Evolutionary conservation across 2,329 filamentous ascomycete genomes (phyloP), one percentile per base, ranked within the genome.

Genomic region (Colletotrichum sp.): DNA sequence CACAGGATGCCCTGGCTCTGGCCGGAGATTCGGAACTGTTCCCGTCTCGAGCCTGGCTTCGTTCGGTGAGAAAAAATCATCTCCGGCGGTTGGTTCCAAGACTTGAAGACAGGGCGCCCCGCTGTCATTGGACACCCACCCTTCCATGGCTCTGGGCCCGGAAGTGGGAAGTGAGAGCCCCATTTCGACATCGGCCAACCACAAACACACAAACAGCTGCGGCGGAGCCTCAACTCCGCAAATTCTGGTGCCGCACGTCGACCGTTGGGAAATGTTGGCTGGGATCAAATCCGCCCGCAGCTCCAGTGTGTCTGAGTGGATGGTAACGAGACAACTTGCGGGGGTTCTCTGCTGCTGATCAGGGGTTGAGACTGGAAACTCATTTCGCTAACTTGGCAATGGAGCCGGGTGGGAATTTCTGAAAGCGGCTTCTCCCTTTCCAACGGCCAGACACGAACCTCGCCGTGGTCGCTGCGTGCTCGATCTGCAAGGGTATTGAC

Each of bases 221-320:
- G 15, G 16, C 34, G 62, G 34, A 64, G 62, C 32, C 30, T 36
- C 34, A 64, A 44, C 62, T 64, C 62, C 62, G 30, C 62, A 64
- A 44, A 15, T 36, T 18, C 18, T 64, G 34, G 34, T 64, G 32
- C 52, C 34, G 32, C 24, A n/a, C 12, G 26, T 21, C 30, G 55
- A 69, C 67, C 67, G 52, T 69, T 62, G 67, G 67, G 44, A 60
- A 49, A 68, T n/a, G 49, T 68, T 68, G 65, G 49, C 65, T 57
- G 49, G 67, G 34, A 44, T 60, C 15, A 18, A 30, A 60, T 10
- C 34, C 52, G 60, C 59, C 67, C 15, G 16, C 28, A 36, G 65
- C 65, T 55, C 21, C 52, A 13, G 16, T 18, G 30, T 36, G 13
- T 60, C 34, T 62, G 24, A 69, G 34, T 69, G 52, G 67, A 18